These are phyloP conservation scores for Melaleuca alternifolia DNA, from an alignment of 345 rosid genomes.

Conservation along the genomic window DNA sequence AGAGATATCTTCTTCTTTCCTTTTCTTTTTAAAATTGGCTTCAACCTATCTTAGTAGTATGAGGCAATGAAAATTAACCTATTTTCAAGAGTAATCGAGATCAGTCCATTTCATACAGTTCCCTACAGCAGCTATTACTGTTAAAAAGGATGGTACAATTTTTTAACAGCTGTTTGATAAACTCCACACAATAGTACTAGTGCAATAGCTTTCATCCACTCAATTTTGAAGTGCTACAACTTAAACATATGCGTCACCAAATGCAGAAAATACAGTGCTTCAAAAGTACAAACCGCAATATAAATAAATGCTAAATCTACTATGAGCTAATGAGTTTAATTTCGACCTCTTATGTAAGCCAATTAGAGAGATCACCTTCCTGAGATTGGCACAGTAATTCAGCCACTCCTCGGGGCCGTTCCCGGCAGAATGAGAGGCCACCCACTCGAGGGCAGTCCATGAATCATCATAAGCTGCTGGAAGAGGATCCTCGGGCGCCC, in stretches of 20 bases:
- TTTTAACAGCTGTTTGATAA: no score
- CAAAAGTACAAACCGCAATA: neutral
- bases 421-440: constrained; percentile 13
- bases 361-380: neutral
- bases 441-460: constrained; percentile 32
- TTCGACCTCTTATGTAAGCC: neutral
- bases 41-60: neutral
- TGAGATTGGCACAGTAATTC: neutral
- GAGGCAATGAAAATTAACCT: neutral
- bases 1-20: neutral
- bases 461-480: constrained; percentile 31
- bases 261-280: neutral
- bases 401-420: constrained; percentile 16
- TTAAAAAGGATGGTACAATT: no score
- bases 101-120: neutral
- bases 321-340: neutral
- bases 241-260: neutral
- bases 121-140: neutral
- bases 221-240: neutral
- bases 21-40: neutral
- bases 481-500: constrained; percentile 23
- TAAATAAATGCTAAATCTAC: neutral
- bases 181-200: no score
- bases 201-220: neutral
- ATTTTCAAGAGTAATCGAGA: neutral